phyloP scores from a whole-genome alignment of 2,329 filamentous ascomycete genomes.

The Trichoderma citrinoviride region DNA sequence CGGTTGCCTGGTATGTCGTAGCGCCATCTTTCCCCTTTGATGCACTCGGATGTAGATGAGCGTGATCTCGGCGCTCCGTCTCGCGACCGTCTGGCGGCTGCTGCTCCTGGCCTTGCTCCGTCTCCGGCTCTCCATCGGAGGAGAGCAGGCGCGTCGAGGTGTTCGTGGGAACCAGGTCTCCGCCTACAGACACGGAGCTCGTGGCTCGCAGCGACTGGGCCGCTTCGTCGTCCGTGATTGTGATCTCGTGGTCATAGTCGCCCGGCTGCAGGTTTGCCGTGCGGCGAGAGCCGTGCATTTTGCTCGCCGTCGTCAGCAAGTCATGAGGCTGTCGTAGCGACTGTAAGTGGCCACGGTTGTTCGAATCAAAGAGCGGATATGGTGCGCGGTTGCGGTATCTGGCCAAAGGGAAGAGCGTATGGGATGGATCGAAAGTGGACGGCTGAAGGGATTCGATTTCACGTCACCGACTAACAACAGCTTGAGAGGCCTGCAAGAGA shows the following conservation, averaged over 20 bases:
- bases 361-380: neutral
- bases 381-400: neutral
- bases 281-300: slow-evolving; percentile 52
- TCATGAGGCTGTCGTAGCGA: slow-evolving; percentile 25
- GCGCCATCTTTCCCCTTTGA: neutral
- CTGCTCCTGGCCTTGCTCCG: slow-evolving; percentile 22
- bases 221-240: slow-evolving; percentile 58
- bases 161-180: slow-evolving; percentile 3
- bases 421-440: neutral
- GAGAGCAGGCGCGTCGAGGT: slow-evolving; percentile 24
- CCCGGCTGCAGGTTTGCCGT: slow-evolving; percentile 53
- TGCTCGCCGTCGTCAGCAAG: slow-evolving; percentile 32
- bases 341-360: neutral
- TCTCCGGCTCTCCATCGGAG: slow-evolving; percentile 18
- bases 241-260: slow-evolving; percentile 70
- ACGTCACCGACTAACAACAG: slow-evolving; percentile 1
- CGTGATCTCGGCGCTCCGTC: neutral
- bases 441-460: neutral
- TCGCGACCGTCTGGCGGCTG: slow-evolving; percentile 20
- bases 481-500: neutral
- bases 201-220: slow-evolving; percentile 30
- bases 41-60: neutral
- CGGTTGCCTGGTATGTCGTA: neutral
- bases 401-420: neutral
- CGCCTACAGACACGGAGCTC: slow-evolving; percentile 21